phyloP scores from a whole-genome alignment of 768 basidiomycete species.

The Mycena amicta region DNA sequence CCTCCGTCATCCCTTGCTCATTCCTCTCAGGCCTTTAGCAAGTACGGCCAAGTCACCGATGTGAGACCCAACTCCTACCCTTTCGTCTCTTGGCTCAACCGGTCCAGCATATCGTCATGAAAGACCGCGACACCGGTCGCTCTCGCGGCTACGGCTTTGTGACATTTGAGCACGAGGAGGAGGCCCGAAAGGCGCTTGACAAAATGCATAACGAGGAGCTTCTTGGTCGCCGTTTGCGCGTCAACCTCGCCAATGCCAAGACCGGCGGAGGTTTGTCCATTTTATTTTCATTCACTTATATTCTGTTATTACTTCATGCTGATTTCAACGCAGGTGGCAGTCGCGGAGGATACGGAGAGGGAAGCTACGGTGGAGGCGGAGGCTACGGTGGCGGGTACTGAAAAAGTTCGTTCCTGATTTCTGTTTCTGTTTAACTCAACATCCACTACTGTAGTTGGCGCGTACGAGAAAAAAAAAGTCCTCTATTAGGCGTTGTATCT shows the following conservation, averaged over 20 bases:
- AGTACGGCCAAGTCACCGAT: conserved; percentile 83
- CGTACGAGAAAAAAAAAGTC: no score
- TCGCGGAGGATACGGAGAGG: neutral
- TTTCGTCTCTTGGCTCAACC: no score
- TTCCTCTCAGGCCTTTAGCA: conserved; percentile 69
- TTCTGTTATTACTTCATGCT: neutral
- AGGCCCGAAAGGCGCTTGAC: conserved; percentile 78
- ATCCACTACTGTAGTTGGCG: no score
- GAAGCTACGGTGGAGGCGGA: neutral
- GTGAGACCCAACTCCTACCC: no score
- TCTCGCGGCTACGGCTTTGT: conserved; percentile 98
- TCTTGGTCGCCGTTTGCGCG: conserved; percentile 44
- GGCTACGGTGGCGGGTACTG: neutral
- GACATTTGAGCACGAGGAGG: conserved; percentile 58
- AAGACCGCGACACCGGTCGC: conserved; percentile 95
- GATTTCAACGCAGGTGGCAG: neutral
- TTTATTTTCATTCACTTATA: neutral
- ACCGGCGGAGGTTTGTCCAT: conserved; percentile 46
- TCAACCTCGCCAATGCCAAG: conserved; percentile 16
- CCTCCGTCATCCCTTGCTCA: conserved; percentile 24
- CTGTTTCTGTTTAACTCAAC: no score
- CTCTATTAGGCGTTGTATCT: no score
- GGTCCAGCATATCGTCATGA: conserved; percentile 92
- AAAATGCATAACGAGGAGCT: conserved; percentile 86
- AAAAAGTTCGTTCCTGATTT: neutral